These are phyloP conservation scores for Macrolepiota fuliginosa DNA, from an alignment of 768 basidiomycete species.

Conservation along the genomic window DNA sequence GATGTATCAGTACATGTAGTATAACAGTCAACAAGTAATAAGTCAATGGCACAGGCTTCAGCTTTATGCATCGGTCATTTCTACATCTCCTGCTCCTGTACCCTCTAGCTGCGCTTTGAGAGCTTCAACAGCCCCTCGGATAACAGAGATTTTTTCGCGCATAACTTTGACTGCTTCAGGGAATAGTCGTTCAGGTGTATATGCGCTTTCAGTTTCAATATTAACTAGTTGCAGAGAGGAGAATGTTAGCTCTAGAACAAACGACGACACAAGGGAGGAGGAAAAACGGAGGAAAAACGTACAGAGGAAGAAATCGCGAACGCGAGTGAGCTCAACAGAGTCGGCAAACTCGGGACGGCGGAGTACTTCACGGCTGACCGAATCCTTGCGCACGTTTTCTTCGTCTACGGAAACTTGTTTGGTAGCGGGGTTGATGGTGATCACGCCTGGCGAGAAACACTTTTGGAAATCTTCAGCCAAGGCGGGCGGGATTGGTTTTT, in stretches of 20 bases:
- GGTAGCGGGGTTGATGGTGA: slow-evolving; percentile 57
- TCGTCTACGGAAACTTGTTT: slow-evolving; percentile 62
- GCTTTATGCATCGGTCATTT: slow-evolving; percentile 45
- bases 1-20: background rate
- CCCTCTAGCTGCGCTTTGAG: slow-evolving; percentile 41
- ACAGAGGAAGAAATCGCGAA: slow-evolving; percentile 95
- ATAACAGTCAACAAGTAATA: background rate
- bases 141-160: slow-evolving; percentile 68
- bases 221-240: slow-evolving; percentile 50
- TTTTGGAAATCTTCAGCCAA: slow-evolving; percentile 78
- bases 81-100: slow-evolving; percentile 41
- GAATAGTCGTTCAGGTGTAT: slow-evolving; percentile 79
- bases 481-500: slow-evolving; percentile 73
- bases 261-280: background rate
- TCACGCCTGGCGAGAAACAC: slow-evolving; percentile 86
- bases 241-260: slow-evolving; percentile 66
- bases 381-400: slow-evolving; percentile 73
- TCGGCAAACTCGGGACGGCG: slow-evolving; percentile 89
- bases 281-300: slow-evolving; percentile 24
- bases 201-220: slow-evolving; percentile 89
- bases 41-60: background rate
- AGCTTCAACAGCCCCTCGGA: slow-evolving; percentile 58
- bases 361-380: slow-evolving; percentile 88
- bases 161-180: slow-evolving; percentile 80
- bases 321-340: slow-evolving; percentile 77